Percentiles rank a stretch among this genome's conserved stretches.
Conservation (phyloP, 345 rosid species). For the Corchorus olitorius region DNA sequence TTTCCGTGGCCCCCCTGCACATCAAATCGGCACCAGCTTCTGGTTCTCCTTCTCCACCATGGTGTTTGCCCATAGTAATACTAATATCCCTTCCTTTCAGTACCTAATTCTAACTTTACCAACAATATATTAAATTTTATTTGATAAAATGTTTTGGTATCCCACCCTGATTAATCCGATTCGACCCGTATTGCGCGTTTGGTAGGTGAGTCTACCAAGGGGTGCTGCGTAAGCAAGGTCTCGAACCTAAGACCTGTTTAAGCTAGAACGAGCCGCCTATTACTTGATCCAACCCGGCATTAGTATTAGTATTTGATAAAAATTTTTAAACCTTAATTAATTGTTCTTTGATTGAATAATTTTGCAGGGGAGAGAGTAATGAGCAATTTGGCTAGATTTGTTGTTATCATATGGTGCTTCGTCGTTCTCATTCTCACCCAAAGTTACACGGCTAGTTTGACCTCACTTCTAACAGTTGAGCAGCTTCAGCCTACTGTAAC, state of each 20-base stretch:
- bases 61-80: slow-evolving; percentile 44
- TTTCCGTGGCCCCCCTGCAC: slow-evolving; percentile 47
- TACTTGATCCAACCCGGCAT: too few relatives aligned
- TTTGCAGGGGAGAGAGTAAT: slow-evolving; percentile 58
- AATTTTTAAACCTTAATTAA: not conserved
- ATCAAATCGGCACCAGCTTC: slow-evolving; percentile 56
- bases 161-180: too few relatives aligned
- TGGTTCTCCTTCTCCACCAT: slow-evolving; percentile 83
- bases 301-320: not conserved
- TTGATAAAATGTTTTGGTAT: too few relatives aligned
- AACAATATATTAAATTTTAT: too few relatives aligned
- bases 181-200: too few relatives aligned
- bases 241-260: too few relatives aligned
- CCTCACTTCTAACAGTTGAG: slow-evolving; percentile 59
- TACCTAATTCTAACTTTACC: not conserved
- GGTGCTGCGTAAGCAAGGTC: too few relatives aligned
- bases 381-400: slow-evolving; percentile 48
- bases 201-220: too few relatives aligned
- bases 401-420: slow-evolving; percentile 66
- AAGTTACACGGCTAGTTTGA: slow-evolving; percentile 73
- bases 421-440: slow-evolving; percentile 66
- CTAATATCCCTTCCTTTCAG: too few relatives aligned
- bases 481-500: slow-evolving; percentile 52
- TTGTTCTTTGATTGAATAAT: not conserved
- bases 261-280: too few relatives aligned